phyloP scores from a whole-genome alignment of 2,329 filamentous ascomycete species.

The Pseudogymnoascus sp. region DNA sequence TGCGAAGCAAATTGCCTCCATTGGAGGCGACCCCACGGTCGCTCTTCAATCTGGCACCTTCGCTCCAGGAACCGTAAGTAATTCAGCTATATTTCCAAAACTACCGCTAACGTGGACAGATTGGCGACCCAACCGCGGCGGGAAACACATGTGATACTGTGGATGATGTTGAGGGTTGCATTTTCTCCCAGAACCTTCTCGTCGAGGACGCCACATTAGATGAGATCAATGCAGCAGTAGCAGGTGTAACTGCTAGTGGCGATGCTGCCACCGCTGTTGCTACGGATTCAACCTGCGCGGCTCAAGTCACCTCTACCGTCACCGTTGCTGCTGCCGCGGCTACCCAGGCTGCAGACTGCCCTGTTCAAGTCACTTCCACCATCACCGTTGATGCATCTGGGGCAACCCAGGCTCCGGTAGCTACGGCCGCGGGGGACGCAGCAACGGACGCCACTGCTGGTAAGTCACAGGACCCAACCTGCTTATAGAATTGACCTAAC shows the following conservation, averaged over 20 bases:
- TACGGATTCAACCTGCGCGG: constrained; percentile 1
- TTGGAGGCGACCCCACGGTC: constrained; percentile 53
- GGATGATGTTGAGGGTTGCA: constrained; percentile 43
- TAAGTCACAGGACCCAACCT: background rate
- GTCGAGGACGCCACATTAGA: constrained; percentile 45
- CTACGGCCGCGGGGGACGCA: constrained; percentile 13
- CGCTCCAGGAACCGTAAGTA: constrained; percentile 46
- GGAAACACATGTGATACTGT: constrained; percentile 43
- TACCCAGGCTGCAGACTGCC: background rate
- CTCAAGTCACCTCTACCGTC: background rate
- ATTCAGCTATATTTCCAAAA: constrained; percentile 15
- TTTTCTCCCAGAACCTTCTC: constrained; percentile 43
- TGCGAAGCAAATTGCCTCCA: constrained; percentile 48
- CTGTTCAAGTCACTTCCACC: constrained; percentile 3
- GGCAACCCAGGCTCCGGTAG: background rate
- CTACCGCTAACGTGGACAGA: constrained; percentile 16
- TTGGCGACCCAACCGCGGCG: constrained; percentile 34
- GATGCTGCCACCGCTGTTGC: constrained; percentile 15
- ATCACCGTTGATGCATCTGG: background rate
- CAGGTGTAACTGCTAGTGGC: constrained; percentile 23
- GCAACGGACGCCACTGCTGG: constrained; percentile 13
- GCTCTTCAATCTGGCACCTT: constrained; percentile 56
- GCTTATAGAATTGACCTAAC: background rate
- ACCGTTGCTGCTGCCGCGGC: constrained; percentile 4
- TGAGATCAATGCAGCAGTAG: constrained; percentile 43